Conservation (phyloP, 306 rosid species). For the Cyamopsis tetragonoloba region DNA sequence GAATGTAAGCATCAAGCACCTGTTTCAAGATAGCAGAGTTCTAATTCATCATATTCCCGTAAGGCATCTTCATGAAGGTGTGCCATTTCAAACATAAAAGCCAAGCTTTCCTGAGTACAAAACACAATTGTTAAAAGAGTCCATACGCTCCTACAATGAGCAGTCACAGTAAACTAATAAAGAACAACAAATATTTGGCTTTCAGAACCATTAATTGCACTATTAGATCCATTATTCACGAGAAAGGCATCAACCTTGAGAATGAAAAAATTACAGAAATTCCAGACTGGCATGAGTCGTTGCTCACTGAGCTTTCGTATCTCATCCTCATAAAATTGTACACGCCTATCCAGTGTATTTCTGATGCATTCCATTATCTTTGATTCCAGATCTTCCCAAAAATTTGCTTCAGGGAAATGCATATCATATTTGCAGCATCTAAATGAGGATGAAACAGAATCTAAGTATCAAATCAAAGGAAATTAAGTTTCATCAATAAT, state of each 20-base stretch:
- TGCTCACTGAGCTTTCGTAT: slow-evolving; percentile 98
- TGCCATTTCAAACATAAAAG: slow-evolving; percentile 97
- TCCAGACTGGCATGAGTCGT: slow-evolving; percentile 97
- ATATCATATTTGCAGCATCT: slow-evolving; percentile 96
- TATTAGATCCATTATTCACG: slow-evolving; percentile 25
- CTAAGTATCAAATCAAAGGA: slow-evolving; percentile 25
- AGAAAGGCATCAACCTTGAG: slow-evolving; percentile 68
- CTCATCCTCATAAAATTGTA: slow-evolving; percentile 96
- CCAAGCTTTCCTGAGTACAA: slow-evolving; percentile 88
- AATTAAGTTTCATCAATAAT: slow-evolving; percentile 9
- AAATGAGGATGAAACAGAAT: slow-evolving; percentile 34
- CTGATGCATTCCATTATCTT: slow-evolving; percentile 86
- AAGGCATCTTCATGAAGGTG: slow-evolving; percentile 95
- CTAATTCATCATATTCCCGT: slow-evolving; percentile 93
- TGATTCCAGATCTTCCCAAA: slow-evolving; percentile 96
- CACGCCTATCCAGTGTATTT: slow-evolving; percentile 95
- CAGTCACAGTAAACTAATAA: neutral
- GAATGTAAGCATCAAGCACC: slow-evolving; percentile 48
- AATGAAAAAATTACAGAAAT: slow-evolving; percentile 96
- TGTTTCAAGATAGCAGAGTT: slow-evolving; percentile 94
- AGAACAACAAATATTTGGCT: slow-evolving; percentile 14
- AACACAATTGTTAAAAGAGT: slow-evolving; percentile 24
- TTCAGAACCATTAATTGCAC: slow-evolving; percentile 25
- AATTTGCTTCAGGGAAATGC: slow-evolving; percentile 74
- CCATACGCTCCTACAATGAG: slow-evolving; percentile 28